phyloP scores from a whole-genome alignment of 108 stramenopile species.

The Nitzschia sp. region DNA sequence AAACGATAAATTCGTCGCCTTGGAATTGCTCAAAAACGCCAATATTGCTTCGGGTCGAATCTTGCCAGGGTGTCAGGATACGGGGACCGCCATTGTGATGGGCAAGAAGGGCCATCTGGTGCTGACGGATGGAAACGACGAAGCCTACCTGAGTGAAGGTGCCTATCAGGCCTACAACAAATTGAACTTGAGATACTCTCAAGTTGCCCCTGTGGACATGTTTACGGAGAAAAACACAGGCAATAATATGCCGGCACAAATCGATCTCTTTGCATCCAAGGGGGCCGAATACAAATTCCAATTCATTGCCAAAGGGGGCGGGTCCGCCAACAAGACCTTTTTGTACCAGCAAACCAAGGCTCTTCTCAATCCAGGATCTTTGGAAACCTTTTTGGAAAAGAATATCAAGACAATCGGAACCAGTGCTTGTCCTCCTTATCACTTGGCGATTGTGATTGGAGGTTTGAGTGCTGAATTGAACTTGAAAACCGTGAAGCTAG shows the following conservation, averaged over 20 bases:
- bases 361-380: conserved; percentile 81
- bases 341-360: conserved; percentile 97
- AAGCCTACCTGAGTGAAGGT: conserved; percentile 83
- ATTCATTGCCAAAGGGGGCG: conserved; percentile 97
- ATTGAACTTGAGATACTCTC: conserved; percentile 88
- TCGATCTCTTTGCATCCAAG: conserved; percentile 85
- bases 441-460: conserved; percentile 94
- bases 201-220: conserved; percentile 96
- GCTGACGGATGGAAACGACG: conserved; percentile 94
- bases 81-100: conserved; percentile 94
- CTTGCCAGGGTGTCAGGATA: conserved; percentile 95
- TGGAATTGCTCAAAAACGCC: conserved; percentile 95
- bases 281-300: conserved; percentile 91
- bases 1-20: conserved; percentile 94
- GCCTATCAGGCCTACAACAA: conserved; percentile 92
- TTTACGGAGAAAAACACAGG: conserved; percentile 93
- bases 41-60: conserved; percentile 91
- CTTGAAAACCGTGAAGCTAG: conserved; percentile 94
- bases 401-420: conserved; percentile 96
- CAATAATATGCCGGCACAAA: conserved; percentile 93
- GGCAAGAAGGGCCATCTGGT: conserved; percentile 92
- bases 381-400: conserved; percentile 87
- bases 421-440: conserved; percentile 95
- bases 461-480: conserved; percentile 92
- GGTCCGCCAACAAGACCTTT: conserved; percentile 96